Conservation (phyloP, 495 filamentous ascomycete genomes). For the Aspergillus homomorphus region DNA sequence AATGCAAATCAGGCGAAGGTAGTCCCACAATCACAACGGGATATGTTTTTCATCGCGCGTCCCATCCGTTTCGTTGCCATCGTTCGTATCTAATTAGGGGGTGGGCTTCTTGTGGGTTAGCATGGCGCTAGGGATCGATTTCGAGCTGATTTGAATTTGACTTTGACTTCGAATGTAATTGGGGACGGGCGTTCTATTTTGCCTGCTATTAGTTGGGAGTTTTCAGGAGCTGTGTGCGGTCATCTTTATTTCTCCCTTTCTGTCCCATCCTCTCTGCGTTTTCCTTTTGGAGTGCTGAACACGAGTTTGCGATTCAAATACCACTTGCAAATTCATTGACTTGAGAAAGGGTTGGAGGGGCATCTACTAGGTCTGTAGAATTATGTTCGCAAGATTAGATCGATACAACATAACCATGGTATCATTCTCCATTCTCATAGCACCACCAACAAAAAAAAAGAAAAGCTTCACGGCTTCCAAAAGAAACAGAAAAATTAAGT, state of each 20-base stretch:
- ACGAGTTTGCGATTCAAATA: neutral
- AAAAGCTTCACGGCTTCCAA: neutral
- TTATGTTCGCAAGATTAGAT: neutral
- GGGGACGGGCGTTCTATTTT: conserved; percentile 1
- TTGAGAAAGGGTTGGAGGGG: neutral
- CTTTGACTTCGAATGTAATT: conserved; percentile 6
- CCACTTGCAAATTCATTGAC: neutral
- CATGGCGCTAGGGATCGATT: conserved; percentile 23
- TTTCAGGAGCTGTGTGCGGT: conserved; percentile 3
- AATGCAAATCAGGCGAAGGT: neutral
- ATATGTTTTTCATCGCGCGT: too few species aligned
- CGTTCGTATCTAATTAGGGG: conserved; percentile 12
- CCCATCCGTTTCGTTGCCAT: neutral
- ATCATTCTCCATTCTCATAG: conserved; percentile 4
- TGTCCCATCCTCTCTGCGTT: conserved; percentile 1
- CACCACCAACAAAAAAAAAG: neutral
- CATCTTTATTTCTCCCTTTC: neutral
- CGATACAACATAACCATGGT: neutral
- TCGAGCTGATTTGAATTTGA: neutral
- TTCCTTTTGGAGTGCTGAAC: neutral
- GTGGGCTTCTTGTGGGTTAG: conserved; percentile 17
- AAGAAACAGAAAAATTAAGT: neutral
- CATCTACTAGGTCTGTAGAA: neutral
- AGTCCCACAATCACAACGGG: neutral
- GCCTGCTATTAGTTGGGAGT: conserved; percentile 15